These are phyloP conservation scores for Porodaedalea pini DNA, from an alignment of 1,284 basidiomycete species.

Conservation along the genomic window DNA sequence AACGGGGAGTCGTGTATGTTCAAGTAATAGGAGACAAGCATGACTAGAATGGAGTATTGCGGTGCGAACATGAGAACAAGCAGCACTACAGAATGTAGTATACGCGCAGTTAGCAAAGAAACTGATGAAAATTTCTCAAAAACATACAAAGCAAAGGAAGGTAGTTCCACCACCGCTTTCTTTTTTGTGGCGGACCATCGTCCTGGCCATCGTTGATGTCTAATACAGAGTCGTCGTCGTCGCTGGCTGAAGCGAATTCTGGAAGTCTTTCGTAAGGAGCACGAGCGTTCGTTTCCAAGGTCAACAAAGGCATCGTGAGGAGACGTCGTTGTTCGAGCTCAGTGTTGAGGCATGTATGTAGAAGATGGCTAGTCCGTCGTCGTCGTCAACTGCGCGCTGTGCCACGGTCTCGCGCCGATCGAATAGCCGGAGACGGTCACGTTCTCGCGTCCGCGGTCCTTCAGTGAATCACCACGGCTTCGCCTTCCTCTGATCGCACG, in stretches of 20 bases:
- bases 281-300: constrained; percentile 4
- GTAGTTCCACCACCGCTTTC: constrained; percentile 21
- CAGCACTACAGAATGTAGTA: constrained; percentile 39
- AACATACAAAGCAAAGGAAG: constrained; percentile 16
- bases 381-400: constrained; percentile 2
- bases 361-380: neutral
- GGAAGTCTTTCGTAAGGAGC: constrained; percentile 19
- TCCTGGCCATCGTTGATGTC: constrained; percentile 15
- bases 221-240: constrained; percentile 20
- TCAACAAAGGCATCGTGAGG: constrained; percentile 14
- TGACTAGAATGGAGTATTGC: constrained; percentile 65
- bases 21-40: constrained; percentile 65
- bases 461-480: too few species aligned
- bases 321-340: neutral
- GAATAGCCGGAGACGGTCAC: too few species aligned
- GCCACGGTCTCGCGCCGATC: too few species aligned
- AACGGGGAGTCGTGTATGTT: constrained; percentile 45
- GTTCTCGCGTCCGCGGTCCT: neutral
- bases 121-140: too few species aligned
- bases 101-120: neutral
- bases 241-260: constrained; percentile 2
- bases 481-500: constrained; percentile 2
- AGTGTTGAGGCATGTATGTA: neutral
- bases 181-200: constrained; percentile 7
- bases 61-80: constrained; percentile 60